Evolutionary conservation across 768 basidiomycete genomes (phyloP), one percentile per base, ranked within the genome.

Genomic region (Coprinopsis cinerea): DNA sequence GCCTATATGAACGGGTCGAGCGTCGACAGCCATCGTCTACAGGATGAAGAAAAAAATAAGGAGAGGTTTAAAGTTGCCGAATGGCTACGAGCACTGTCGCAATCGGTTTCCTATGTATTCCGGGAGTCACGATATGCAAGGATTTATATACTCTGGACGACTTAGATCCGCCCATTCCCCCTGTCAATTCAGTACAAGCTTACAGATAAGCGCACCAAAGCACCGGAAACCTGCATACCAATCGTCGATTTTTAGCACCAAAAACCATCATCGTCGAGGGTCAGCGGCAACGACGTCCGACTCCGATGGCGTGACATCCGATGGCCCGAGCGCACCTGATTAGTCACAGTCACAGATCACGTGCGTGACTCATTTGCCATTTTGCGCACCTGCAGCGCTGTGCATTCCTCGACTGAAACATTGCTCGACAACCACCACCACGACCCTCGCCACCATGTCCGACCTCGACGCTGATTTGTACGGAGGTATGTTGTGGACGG

Each of bases 381-480:
- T 34, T 28, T 37, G 37, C 50, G 45, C 34, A 52, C 26, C 50
- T 20, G 6, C 23, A 26, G 50, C 51, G 43, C 47, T 48, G 27
- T 49, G n/a, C 13, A 14, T 15, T 39, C 36, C 11, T 9, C 9
- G 14, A 2, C 48, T 15, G 15, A 48, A 42, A 42, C 32, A n/a
- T n/a, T n/a, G n/a, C 45, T 52, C 28, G 18, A 45, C 23, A 35
- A 27, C 41, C 43, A 42, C 43, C 36, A 70, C 66, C 62, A 62
- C 63, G 52, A 52, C 48, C 52, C 60, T 54, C 51, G 48, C 56
- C 53, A 67, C 66, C 59, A 86, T 86, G 86, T 82, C 84, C 55
- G 87, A 88, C 71, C 83, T 88, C 66, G 88, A 92, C 66, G 87
- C 87, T 68, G 91, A 92, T 66, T 77, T 92, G 47, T 93, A 93